These are phyloP conservation scores for Gardenia jasminoides DNA, from an alignment of 257 asterid species.

Conservation along the genomic window DNA sequence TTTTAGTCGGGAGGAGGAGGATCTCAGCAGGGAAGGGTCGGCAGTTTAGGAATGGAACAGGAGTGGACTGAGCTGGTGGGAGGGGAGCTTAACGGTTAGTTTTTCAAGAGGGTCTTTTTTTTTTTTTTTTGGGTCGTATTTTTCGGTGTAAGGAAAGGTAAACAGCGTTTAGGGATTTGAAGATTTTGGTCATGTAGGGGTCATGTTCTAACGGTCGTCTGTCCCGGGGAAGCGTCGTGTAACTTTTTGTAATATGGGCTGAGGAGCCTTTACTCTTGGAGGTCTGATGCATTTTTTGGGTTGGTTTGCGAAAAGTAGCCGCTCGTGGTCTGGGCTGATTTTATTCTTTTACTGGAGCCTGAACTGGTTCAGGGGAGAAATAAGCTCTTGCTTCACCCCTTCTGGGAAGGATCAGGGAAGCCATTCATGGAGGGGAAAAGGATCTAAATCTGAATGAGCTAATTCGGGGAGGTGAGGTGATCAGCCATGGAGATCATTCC, in stretches of 20 bases:
- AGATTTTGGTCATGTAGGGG: not conserved
- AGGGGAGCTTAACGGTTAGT: constrained; percentile 24
- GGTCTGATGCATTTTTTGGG: not conserved
- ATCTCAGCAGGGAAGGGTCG: not conserved
- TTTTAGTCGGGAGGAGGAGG: not conserved
- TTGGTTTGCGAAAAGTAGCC: not conserved
- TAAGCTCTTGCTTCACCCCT: not conserved
- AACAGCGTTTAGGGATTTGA: constrained; percentile 18
- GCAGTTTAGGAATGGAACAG: not conserved
- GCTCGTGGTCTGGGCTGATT: not conserved
- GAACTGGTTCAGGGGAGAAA: not conserved
- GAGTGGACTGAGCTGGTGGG: not conserved
- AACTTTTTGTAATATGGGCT: not conserved
- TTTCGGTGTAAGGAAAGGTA: not conserved
- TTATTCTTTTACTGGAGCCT: not conserved
- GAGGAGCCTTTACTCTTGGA: not conserved
- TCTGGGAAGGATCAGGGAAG: not conserved
- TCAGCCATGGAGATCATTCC: too few relatives aligned
- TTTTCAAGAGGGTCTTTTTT: not conserved
- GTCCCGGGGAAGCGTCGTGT: constrained; percentile 26
- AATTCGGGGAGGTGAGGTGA: too few relatives aligned
- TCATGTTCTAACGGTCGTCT: constrained; percentile 45
- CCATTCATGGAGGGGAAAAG: not conserved
- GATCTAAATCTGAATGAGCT: not conserved
- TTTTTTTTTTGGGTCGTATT: not conserved